Evolutionary conservation across 2,329 filamentous ascomycete species (phyloP).

Genomic region (Colletotrichum lindemuthianum): DNA sequence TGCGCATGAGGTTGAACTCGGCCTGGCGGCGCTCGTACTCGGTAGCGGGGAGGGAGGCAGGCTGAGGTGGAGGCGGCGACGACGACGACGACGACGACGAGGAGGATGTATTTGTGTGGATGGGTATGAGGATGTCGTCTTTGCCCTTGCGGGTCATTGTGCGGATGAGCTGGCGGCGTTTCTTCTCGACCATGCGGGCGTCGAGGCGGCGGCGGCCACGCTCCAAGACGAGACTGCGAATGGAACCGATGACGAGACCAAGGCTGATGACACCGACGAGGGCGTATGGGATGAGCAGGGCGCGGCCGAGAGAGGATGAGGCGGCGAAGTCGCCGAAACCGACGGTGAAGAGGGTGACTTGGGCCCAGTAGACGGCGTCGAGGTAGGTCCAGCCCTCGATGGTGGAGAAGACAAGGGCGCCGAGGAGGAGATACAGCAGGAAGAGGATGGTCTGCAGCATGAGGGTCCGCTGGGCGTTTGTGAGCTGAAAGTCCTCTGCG

Average conservation of each 20-base stretch:
- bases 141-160: conserved; percentile 57
- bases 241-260: conserved; percentile 83
- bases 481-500: conserved; percentile 80
- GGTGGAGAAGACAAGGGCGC: conserved; percentile 77
- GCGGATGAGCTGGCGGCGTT: conserved; percentile 59
- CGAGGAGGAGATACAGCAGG: conserved; percentile 81
- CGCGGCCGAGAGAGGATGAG: conserved; percentile 66
- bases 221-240: conserved; percentile 73
- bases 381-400: conserved; percentile 81
- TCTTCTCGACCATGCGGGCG: conserved; percentile 69
- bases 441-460: conserved; percentile 92
- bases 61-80: no score
- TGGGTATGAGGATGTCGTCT: conserved; percentile 61
- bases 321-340: conserved; percentile 68
- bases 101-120: conserved; percentile 40
- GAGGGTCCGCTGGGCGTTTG: conserved; percentile 82
- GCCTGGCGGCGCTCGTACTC: conserved; percentile 72
- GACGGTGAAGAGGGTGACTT: conserved; percentile 75
- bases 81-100: background rate
- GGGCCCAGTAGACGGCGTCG: conserved; percentile 82
- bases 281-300: conserved; percentile 83
- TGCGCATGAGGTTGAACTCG: conserved; percentile 84
- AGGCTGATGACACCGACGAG: conserved; percentile 86
- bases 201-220: conserved; percentile 64
- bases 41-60: conserved; percentile 12